A percentile compares a stretch with the other conserved stretches of the same genome.
phyloP scores from a whole-genome alignment of 73 alveolate genomes.

The Tetrahymena elliotti region DNA sequence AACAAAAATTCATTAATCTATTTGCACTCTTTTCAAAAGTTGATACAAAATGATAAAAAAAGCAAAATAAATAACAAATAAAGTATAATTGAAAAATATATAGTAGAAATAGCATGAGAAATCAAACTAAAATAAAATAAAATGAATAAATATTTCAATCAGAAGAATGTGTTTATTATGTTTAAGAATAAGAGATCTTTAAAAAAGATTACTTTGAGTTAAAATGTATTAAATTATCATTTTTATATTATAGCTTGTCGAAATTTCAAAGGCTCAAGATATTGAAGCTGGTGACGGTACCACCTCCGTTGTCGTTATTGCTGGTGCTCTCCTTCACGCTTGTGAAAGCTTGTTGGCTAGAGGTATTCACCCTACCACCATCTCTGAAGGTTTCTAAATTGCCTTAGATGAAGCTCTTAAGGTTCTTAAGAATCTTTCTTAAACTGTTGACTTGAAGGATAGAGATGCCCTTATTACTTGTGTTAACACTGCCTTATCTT shows the following conservation, averaged over 20 bases:
- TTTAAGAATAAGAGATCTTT: not conserved
- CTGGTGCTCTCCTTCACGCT: constrained; percentile 97
- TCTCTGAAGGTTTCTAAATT: constrained; percentile 85
- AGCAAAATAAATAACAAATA: too few relatives aligned
- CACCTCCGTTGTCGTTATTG: constrained; percentile 98
- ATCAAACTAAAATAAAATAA: too few relatives aligned
- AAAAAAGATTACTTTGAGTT: too few relatives aligned
- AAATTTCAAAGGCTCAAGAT: constrained; percentile 99
- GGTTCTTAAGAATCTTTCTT: constrained; percentile 72
- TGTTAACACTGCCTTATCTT: constrained; percentile 92
- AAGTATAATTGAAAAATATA: too few relatives aligned
- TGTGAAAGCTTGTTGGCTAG: constrained; percentile 87
- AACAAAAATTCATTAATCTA: not conserved
- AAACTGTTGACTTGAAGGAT: constrained; percentile 82
- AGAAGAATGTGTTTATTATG: not conserved
- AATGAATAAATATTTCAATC: not conserved
- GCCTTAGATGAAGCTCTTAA: constrained; percentile 85
- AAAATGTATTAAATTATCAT: too few relatives aligned
- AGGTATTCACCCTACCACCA: constrained; percentile 96
- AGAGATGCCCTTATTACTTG: constrained; percentile 86
- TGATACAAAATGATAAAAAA: not conserved
- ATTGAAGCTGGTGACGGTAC: constrained; percentile 99
- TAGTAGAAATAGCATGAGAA: not conserved
- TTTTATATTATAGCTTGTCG: constrained; percentile 72
- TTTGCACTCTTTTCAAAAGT: not conserved